Evolutionary conservation across 2,329 filamentous ascomycete species (phyloP).

Genomic region (Ascomycota sp.): DNA sequence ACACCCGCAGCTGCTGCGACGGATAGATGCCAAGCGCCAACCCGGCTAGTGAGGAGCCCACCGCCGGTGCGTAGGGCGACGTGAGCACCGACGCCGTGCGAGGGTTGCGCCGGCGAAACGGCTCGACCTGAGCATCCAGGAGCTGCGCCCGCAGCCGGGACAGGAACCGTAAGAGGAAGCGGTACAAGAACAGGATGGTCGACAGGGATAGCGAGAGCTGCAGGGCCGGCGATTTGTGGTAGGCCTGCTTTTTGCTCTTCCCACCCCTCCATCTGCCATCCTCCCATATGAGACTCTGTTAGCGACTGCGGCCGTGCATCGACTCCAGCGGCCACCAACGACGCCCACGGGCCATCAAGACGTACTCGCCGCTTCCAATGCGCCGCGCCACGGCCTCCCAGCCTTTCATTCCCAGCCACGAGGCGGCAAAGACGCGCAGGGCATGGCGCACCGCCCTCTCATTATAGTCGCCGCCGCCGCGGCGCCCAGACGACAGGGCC

Average conservation of each 20-base stretch:
- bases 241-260: constrained; percentile 26
- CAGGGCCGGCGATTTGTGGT: constrained; percentile 47
- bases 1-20: constrained; percentile 44
- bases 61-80: constrained; percentile 63
- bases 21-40: constrained; percentile 62
- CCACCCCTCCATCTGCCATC: too few relatives aligned
- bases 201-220: constrained; percentile 69
- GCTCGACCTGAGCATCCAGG: constrained; percentile 56
- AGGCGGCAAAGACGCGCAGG: constrained; percentile 47
- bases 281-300: too few relatives aligned
- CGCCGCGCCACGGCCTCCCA: constrained; percentile 32
- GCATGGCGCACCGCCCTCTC: constrained; percentile 50
- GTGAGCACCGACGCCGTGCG: constrained; percentile 55
- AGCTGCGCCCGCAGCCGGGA: constrained; percentile 58
- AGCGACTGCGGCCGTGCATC: too few relatives aligned
- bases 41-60: constrained; percentile 79
- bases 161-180: constrained; percentile 80
- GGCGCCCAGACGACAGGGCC: constrained; percentile 11
- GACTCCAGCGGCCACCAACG: too few relatives aligned
- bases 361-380: constrained; percentile 26
- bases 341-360: constrained; percentile 2
- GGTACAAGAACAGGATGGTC: constrained; percentile 70
- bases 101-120: constrained; percentile 71
- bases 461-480: constrained; percentile 43
- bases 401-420: constrained; percentile 41